These are phyloP conservation scores for Wickerhamiella azymoides DNA, from an alignment of 805 yeast genomes.

Conservation along the genomic window DNA sequence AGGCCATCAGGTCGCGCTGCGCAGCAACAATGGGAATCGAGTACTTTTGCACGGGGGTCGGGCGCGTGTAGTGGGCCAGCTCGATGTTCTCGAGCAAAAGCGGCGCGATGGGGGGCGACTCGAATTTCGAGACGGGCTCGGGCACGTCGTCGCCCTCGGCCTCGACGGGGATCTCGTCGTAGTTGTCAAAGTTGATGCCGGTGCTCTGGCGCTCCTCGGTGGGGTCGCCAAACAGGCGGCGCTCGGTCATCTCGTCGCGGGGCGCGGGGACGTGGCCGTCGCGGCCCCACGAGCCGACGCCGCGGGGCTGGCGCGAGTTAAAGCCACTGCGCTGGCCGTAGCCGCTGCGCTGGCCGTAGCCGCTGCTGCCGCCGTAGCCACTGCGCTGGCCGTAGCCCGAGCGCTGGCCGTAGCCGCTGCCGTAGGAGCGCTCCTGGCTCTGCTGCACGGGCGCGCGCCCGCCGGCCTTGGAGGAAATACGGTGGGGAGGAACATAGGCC, in stretches of 20 bases:
- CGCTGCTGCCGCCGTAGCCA: constrained; percentile 21
- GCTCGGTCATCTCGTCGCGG: constrained; percentile 38
- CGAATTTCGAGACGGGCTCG: constrained; percentile 77
- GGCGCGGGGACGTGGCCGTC: constrained; percentile 22
- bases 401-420: constrained; percentile 11
- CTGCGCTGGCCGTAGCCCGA: constrained; percentile 18
- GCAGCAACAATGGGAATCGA: constrained; percentile 82
- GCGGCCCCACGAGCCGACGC: constrained; percentile 19
- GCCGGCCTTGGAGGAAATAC: constrained; percentile 13
- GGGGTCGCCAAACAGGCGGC: constrained; percentile 67
- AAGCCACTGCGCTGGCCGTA: constrained; percentile 17
- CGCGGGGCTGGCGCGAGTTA: constrained; percentile 22
- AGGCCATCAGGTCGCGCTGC: constrained; percentile 89
- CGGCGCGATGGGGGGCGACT: constrained; percentile 81
- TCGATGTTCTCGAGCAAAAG: constrained; percentile 76
- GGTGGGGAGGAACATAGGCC: constrained; percentile 46
- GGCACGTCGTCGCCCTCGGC: constrained; percentile 93
- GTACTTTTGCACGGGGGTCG: constrained; percentile 94
- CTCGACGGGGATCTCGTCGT: constrained; percentile 97
- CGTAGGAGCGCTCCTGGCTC: constrained; percentile 23
- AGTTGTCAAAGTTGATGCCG: constrained; percentile 97
- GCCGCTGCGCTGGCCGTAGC: constrained; percentile 7
- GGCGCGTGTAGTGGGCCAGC: constrained; percentile 81
- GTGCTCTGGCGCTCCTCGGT: constrained; percentile 74
- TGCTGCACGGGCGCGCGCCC: constrained; percentile 1